These are phyloP conservation scores for Spathaspora gorwiae DNA, from an alignment of 805 yeast genomes.

Conservation along the genomic window DNA sequence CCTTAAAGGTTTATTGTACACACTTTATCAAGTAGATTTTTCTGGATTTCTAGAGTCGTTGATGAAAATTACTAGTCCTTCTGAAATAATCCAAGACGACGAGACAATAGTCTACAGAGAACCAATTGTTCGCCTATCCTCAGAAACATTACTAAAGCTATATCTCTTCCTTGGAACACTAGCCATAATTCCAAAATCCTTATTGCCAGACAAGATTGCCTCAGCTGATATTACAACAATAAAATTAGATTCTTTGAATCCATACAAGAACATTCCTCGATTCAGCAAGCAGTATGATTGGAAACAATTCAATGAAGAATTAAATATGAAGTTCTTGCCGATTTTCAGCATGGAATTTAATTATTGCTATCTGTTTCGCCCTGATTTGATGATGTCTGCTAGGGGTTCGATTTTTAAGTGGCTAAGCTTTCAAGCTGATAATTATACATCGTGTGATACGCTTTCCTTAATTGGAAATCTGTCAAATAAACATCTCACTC, in stretches of 20 bases:
- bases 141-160: slow-evolving; percentile 22
- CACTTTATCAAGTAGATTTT: slow-evolving; percentile 22
- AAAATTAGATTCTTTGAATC: slow-evolving; percentile 16
- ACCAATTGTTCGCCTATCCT: slow-evolving; percentile 22
- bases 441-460: slow-evolving; percentile 15
- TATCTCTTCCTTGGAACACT: slow-evolving; percentile 21
- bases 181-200: slow-evolving; percentile 18
- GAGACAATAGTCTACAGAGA: slow-evolving; percentile 2
- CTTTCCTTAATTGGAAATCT: slow-evolving; percentile 12
- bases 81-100: slow-evolving; percentile 1
- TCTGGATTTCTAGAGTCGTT: slow-evolving; percentile 14
- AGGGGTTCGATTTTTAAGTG: slow-evolving; percentile 29
- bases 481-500: not conserved
- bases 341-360: slow-evolving; percentile 20
- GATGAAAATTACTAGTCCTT: slow-evolving; percentile 11
- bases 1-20: slow-evolving; percentile 18
- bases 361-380: slow-evolving; percentile 14
- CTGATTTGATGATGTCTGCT: slow-evolving; percentile 19
- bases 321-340: slow-evolving; percentile 18
- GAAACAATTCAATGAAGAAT: slow-evolving; percentile 8
- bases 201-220: slow-evolving; percentile 15
- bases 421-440: slow-evolving; percentile 22
- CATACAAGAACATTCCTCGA: slow-evolving; percentile 12
- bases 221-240: slow-evolving; percentile 27
- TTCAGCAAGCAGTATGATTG: not conserved